Evolutionary conservation across 2,329 filamentous ascomycete genomes (phyloP).

Genomic region (Helotiales sp.): DNA sequence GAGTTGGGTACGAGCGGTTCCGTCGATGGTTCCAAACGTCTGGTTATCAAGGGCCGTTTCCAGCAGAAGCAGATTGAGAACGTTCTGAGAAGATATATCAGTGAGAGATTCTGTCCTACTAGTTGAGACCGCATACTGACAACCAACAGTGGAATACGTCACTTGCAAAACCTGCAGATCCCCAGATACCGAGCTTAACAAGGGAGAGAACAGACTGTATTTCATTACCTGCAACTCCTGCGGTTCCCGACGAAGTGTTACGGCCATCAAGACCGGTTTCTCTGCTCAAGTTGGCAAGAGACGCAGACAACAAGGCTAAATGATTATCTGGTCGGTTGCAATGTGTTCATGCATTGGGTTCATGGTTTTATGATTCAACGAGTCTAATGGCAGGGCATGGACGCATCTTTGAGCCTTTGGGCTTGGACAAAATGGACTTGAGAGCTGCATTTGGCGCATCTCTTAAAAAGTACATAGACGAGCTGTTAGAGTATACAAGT

Average conservation of each 20-base stretch:
- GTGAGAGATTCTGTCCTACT: conserved; percentile 58
- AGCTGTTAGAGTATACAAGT: conserved; percentile 12
- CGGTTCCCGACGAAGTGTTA: conserved; percentile 83
- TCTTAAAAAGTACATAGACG: conserved; percentile 21
- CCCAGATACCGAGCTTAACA: conserved; percentile 93
- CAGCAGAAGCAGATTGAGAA: conserved; percentile 99
- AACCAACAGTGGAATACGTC: conserved; percentile 78
- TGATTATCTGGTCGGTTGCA: conserved; percentile 21
- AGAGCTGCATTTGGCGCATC: conserved; percentile 12
- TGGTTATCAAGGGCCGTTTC: conserved; percentile 99
- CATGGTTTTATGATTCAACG: conserved; percentile 15
- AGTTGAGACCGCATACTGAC: conserved; percentile 30
- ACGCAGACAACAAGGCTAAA: conserved; percentile 88
- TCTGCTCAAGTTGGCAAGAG: conserved; percentile 98
- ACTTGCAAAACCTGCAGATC: conserved; percentile 98
- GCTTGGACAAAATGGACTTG: conserved; percentile 12
- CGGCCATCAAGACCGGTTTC: conserved; percentile 99
- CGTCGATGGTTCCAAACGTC: conserved; percentile 86
- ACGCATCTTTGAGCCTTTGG: conserved; percentile 13
- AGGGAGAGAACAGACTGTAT: conserved; percentile 98
- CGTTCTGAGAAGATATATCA: conserved; percentile 92
- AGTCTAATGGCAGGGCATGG: conserved; percentile 13
- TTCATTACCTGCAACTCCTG: conserved; percentile 97
- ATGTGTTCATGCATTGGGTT: conserved; percentile 11
- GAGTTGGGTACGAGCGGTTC: conserved; percentile 97